Conservation (phyloP, 1,139 yeast genomes). For the Kurtzmaniella quercitrusa region DNA sequence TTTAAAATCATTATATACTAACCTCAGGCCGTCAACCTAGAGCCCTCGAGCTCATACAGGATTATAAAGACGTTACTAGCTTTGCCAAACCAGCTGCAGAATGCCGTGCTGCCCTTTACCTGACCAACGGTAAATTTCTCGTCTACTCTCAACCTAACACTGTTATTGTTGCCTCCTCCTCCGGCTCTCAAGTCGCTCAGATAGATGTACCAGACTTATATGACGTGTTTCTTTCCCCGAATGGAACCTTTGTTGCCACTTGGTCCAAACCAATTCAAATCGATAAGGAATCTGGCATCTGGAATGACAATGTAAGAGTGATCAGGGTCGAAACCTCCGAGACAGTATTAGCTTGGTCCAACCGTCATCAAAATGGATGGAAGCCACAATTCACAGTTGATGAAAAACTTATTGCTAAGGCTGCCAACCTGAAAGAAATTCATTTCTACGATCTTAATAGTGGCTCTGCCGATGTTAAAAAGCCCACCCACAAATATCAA, state of each 20-base stretch:
- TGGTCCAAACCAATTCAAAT: slow-evolving; percentile 84
- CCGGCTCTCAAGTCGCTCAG: slow-evolving; percentile 26
- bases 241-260: slow-evolving; percentile 78
- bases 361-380: slow-evolving; percentile 88
- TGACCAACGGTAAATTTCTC: slow-evolving; percentile 52
- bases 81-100: slow-evolving; percentile 36
- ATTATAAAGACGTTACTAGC: slow-evolving; percentile 36
- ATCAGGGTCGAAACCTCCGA: slow-evolving; percentile 46
- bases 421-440: slow-evolving; percentile 56
- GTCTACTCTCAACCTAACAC: slow-evolving; percentile 54
- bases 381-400: slow-evolving; percentile 82
- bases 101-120: slow-evolving; percentile 46
- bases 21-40: slow-evolving; percentile 58
- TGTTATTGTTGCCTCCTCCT: slow-evolving; percentile 51
- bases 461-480: slow-evolving; percentile 29
- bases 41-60: slow-evolving; percentile 54
- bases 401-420: slow-evolving; percentile 66
- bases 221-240: slow-evolving; percentile 83
- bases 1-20: slow-evolving; percentile 4
- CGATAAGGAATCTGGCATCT: slow-evolving; percentile 60
- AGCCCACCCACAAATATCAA: slow-evolving; percentile 60
- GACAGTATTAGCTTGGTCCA: slow-evolving; percentile 63
- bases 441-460: slow-evolving; percentile 60
- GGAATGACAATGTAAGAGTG: slow-evolving; percentile 72
- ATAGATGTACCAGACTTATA: slow-evolving; percentile 57